Base-by-base conservation (phyloP, 2,329 filamentous ascomycete genomes). In the Aspergillus tanneri region DNA sequence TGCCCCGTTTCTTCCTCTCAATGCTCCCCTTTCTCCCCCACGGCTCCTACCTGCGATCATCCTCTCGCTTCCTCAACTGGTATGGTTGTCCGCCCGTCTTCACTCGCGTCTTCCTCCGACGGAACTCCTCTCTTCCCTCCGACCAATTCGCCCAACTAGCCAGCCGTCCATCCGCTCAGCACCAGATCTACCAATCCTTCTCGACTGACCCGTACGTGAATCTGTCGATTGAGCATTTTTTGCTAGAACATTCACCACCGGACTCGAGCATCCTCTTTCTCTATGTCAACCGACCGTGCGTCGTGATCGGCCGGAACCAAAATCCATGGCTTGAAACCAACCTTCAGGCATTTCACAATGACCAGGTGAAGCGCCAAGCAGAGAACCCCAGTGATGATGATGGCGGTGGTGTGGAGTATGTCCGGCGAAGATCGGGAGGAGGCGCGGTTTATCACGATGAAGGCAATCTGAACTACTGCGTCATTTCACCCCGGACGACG, bases 251-350 rank as follows among this genome's bases (percentile, higher is more conserved):
- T 46, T 85, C 86, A 0, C 81, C 85, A 2, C 76, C 83, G 5
- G 81, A 87, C 51, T 90, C 90, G 10, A 86, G 81, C 11, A 72
- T 97, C 42, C 81, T 97, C 2, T 87, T 97, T 47, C 80, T 96
- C 42, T 99, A 97, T 73, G 81, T 84, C 61, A 97, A 99, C 72
- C 72, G 82, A 28, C 90, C 92, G 1, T 90, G 88, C 66, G 80
- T 99, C 50, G 85, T 99, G 65, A 86, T 99, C 58, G 93, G 93
- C 35, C 85, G 93, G 51, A 99, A 99, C 68, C 93, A 99, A 74
- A 99, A 99, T 68, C 93, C 93, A 45, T 99, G 92, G 93, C 78
- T 89, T 7, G 93, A 99, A 73, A 84, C 89, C 53, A 88, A 95
- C 65, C 78, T 96, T 7, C 72, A 72, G 30, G 75, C 82, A 1